Evolutionary conservation across 1,139 yeast genomes (phyloP).

Genomic region (Suhomyces bribrorum): DNA sequence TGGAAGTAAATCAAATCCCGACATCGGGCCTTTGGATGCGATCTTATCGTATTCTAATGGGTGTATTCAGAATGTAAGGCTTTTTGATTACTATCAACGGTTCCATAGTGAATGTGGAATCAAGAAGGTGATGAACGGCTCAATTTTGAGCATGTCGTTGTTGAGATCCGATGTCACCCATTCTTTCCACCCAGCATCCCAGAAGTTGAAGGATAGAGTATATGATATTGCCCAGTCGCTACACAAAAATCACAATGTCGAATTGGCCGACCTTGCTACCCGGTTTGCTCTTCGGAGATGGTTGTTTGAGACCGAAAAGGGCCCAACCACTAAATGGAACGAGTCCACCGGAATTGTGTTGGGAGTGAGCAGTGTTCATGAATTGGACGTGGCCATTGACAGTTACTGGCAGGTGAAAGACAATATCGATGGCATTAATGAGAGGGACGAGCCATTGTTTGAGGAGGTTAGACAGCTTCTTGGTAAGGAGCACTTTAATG

Average conservation of each 20-base stretch:
- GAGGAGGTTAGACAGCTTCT: slow-evolving; percentile 46
- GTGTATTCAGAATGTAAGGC: slow-evolving; percentile 73
- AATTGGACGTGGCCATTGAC: slow-evolving; percentile 61
- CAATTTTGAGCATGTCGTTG: slow-evolving; percentile 86
- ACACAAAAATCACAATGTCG: slow-evolving; percentile 40
- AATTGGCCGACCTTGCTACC: slow-evolving; percentile 80
- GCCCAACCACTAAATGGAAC: slow-evolving; percentile 24
- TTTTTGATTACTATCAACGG: slow-evolving; percentile 50
- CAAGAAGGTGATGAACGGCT: slow-evolving; percentile 67
- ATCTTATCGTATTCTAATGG: slow-evolving; percentile 80
- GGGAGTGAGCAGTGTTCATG: slow-evolving; percentile 67
- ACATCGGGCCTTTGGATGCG: slow-evolving; percentile 63
- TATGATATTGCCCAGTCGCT: slow-evolving; percentile 51
- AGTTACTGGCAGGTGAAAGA: slow-evolving; percentile 54
- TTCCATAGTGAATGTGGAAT: slow-evolving; percentile 59
- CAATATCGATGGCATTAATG: slow-evolving; percentile 31
- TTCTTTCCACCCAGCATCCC: slow-evolving; percentile 78
- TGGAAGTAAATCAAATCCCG: slow-evolving; percentile 28
- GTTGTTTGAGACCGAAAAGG: slow-evolving; percentile 33
- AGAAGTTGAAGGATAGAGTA: slow-evolving; percentile 58
- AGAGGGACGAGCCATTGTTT: slow-evolving; percentile 45
- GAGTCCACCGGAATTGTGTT: slow-evolving; percentile 62
- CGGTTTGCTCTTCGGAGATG: slow-evolving; percentile 70
- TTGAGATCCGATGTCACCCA: slow-evolving; percentile 68
- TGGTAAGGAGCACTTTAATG: slow-evolving; percentile 55